Conservation (phyloP, 805 yeast species). For the Saccharomycopsis synnaedendra region DNA sequence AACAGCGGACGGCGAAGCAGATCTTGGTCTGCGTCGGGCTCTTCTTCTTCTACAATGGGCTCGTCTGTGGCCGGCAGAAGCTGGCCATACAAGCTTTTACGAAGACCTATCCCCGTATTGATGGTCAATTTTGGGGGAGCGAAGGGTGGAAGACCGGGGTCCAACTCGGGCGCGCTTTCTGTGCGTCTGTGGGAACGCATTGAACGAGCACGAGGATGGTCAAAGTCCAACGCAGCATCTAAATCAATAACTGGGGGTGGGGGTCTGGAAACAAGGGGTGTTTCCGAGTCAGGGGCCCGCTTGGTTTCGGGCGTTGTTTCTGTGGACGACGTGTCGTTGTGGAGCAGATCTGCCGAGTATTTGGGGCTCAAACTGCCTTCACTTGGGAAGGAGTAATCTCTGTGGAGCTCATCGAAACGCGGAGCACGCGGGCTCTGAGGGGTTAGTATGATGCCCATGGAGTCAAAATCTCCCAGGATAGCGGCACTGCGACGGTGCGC, state of each 20-base stretch:
- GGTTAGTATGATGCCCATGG: conserved; percentile 20
- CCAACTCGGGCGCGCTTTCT: conserved; percentile 42
- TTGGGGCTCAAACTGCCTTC: conserved; percentile 13
- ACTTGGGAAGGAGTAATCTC: conserved; percentile 11
- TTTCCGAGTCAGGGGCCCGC: background rate
- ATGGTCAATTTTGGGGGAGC: conserved; percentile 1
- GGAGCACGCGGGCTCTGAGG: conserved; percentile 6
- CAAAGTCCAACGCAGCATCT: conserved; percentile 37
- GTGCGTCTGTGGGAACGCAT: conserved; percentile 35
- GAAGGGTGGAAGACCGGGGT: background rate
- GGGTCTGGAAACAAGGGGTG: conserved; percentile 15
- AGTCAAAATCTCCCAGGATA: conserved; percentile 76
- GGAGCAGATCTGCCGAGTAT: conserved; percentile 17
- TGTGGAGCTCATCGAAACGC: conserved; percentile 1
- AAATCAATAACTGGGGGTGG: conserved; percentile 49
- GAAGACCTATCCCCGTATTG: conserved; percentile 8
- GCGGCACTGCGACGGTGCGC: conserved; percentile 83
- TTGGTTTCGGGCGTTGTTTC: conserved; percentile 21
- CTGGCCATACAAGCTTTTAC: conserved; percentile 10
- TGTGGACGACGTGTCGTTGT: conserved; percentile 16
- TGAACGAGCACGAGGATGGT: conserved; percentile 19
- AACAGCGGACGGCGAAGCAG: conserved; percentile 17
- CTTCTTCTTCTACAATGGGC: conserved; percentile 25
- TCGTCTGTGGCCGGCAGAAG: conserved; percentile 18
- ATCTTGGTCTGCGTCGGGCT: conserved; percentile 18